A percentile compares a stretch with the other conserved stretches of the same genome.
Conservation (phyloP, 495 filamentous ascomycete species). For the Talaromyces borbonicus region DNA sequence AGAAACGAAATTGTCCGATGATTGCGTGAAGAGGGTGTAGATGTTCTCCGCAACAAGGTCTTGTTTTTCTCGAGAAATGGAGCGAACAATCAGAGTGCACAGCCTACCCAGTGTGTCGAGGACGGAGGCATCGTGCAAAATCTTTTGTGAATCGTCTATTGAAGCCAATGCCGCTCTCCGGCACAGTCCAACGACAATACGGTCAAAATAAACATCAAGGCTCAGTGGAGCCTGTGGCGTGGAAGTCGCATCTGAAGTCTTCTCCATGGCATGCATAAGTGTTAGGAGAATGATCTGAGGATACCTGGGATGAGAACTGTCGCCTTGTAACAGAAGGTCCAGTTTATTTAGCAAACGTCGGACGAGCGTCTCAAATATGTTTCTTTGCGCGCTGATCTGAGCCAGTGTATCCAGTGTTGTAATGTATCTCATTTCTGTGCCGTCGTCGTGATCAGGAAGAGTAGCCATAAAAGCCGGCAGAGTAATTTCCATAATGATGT, state of each 20-base stretch:
- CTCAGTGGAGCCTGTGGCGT: conserved; percentile 32
- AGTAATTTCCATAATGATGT: conserved; percentile 59
- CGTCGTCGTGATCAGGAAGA: conserved; percentile 49
- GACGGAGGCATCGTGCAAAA: conserved; percentile 43
- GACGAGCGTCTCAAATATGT: conserved; percentile 60
- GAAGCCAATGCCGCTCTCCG: conserved; percentile 32
- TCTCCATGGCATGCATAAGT: conserved; percentile 53
- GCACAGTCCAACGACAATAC: conserved; percentile 45
- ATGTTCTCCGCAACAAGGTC: conserved; percentile 42
- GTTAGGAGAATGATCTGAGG: conserved; percentile 52
- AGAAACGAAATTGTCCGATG: conserved; percentile 24
- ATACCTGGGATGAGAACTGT: conserved; percentile 39
- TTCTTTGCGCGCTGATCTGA: conserved; percentile 53
- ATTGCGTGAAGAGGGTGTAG: conserved; percentile 44
- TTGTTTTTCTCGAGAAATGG: conserved; percentile 44
- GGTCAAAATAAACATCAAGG: conserved; percentile 48
- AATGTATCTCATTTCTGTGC: conserved; percentile 35
- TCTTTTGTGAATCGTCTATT: conserved; percentile 27
- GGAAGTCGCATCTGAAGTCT: conserved; percentile 39
- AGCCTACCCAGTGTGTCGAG: conserved; percentile 56
- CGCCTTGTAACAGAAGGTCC: conserved; percentile 46
- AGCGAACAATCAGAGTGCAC: conserved; percentile 48
- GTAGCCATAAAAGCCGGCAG: conserved; percentile 66
- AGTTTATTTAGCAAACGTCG: conserved; percentile 58
- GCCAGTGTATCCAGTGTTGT: conserved; percentile 57